Evolutionary conservation across 805 yeast species (phyloP), one percentile per base, ranked within the genome.

Genomic region (Kodamaea hsintzibuensis): DNA sequence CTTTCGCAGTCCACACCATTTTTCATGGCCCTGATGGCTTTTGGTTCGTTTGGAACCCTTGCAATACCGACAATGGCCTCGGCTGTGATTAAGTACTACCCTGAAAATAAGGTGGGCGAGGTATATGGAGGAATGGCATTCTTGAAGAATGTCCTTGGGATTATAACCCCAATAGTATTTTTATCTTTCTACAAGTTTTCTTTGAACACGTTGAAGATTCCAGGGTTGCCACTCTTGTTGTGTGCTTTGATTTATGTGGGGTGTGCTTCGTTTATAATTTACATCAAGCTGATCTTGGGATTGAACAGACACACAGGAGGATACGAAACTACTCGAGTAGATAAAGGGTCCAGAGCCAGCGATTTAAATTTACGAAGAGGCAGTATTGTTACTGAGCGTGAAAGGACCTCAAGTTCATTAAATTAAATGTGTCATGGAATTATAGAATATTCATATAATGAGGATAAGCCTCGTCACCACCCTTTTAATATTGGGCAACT

Each of bases 71-170:
- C 85, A 0, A 57, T 86, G 9, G 86, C 82, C 61, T 76, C 87
- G 0, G 59, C 88, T 1, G 68, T 86, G 9, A 76, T 84, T 51
- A 88, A 88, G 64, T 84, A 84, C 65, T 81, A 78, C 56, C 82
- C 83, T 1, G 82, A 82, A 42, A 75, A 79, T 12, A 78, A 79
- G 56, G 76, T 82, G 3, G 96, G 96, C 14, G 91, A 86, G 65
- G 74, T 85, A 14, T 87, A 86, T 69, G 91, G 93, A 8, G 90
- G 86, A 0, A 66, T 87, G 44, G 82, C 90, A 0, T 65, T 88
- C 49, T 63, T 86, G 14, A 82, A 83, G 62, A 85, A 82, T 57
- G 48, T 80, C 0, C 66, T 80, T 3, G 67, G 72, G 55, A 69
- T 85, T 55, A 53, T 79, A 7, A 69, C 77, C 0, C 91, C 93